Evolutionary conservation across 2,329 filamentous ascomycete genomes (phyloP).

Genomic region (Penicillium sp.): DNA sequence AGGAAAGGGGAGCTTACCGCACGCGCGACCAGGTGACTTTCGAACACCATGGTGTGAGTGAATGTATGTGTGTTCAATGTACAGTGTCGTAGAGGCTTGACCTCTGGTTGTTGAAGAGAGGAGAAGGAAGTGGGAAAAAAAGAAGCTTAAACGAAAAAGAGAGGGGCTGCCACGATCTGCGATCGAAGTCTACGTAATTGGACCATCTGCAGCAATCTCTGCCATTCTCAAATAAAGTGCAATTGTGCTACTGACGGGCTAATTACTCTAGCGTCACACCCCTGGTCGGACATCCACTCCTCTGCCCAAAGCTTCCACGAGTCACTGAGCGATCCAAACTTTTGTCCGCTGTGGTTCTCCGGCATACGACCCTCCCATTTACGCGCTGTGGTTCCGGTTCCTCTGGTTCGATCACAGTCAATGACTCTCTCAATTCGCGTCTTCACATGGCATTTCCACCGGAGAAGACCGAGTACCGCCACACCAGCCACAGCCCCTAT

Average conservation of each 20-base stretch:
- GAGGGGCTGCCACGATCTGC: slow-evolving; percentile 18
- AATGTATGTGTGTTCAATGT: neutral
- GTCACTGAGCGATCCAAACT: slow-evolving; percentile 20
- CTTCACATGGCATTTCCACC: neutral
- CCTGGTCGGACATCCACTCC: slow-evolving; percentile 11
- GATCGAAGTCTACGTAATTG: slow-evolving; percentile 23
- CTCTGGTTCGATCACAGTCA: slow-evolving; percentile 6
- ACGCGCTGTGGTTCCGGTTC: neutral
- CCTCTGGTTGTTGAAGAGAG: neutral
- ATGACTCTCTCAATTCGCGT: slow-evolving; percentile 14
- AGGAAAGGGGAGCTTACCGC: neutral
- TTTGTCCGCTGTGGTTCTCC: slow-evolving; percentile 4
- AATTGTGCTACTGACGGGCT: neutral
- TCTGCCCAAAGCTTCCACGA: slow-evolving; percentile 4
- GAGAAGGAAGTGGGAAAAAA: slow-evolving; percentile 6
- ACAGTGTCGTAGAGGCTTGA: neutral
- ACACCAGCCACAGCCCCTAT: slow-evolving; percentile 10
- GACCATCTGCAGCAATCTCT: neutral
- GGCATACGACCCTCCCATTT: neutral
- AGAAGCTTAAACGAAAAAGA: slow-evolving; percentile 17
- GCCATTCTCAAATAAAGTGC: too few relatives aligned
- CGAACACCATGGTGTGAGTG: slow-evolving; percentile 19
- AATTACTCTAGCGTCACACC: neutral
- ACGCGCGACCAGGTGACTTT: slow-evolving; percentile 18
- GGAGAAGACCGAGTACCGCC: slow-evolving; percentile 7